A percentile compares a stretch with the other conserved stretches of the same genome.
Conservation (phyloP, 176 grass and related monocot genomes). For the Oryza nivara region DNA sequence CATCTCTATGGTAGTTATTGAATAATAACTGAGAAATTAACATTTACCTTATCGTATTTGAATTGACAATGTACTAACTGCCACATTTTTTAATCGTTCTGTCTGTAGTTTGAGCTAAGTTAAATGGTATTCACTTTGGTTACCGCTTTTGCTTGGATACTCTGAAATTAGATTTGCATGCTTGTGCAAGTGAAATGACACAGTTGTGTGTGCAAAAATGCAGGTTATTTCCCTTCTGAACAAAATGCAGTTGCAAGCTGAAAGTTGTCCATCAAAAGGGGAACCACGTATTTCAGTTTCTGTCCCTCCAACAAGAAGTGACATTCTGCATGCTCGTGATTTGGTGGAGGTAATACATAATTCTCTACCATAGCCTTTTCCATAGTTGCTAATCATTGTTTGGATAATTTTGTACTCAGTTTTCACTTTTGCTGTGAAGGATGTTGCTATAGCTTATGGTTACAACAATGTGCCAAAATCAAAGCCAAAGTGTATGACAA, state of each 20-base stretch:
- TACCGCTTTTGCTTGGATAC: not conserved
- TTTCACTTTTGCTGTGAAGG: conserved; percentile 52
- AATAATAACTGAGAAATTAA: conserved; percentile 9
- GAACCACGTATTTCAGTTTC: conserved; percentile 55
- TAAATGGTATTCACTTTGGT: conserved; percentile 9
- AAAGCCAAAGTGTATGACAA: conserved; percentile 85
- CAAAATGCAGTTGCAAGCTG: conserved; percentile 96
- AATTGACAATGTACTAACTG: conserved; percentile 8
- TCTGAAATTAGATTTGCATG: conserved; percentile 22
- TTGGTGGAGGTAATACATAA: conserved; percentile 58
- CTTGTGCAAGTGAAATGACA: conserved; percentile 23
- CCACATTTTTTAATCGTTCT: not conserved
- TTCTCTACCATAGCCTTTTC: conserved; percentile 15
- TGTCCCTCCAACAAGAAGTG: conserved; percentile 84
- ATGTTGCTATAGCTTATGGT: conserved; percentile 97
- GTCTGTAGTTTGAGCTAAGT: conserved; percentile 27
- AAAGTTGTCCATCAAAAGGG: conserved; percentile 40
- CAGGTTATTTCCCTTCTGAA: conserved; percentile 86
- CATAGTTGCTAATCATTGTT: not conserved
- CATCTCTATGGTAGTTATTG: conserved; percentile 1
- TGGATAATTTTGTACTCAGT: conserved; percentile 1
- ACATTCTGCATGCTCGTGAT: conserved; percentile 78
- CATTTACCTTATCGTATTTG: not conserved
- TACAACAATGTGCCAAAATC: conserved; percentile 97
- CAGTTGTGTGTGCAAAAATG: conserved; percentile 33